Conservation (phyloP, 2,329 filamentous ascomycete species). For the Herpotrichia juniperi region DNA sequence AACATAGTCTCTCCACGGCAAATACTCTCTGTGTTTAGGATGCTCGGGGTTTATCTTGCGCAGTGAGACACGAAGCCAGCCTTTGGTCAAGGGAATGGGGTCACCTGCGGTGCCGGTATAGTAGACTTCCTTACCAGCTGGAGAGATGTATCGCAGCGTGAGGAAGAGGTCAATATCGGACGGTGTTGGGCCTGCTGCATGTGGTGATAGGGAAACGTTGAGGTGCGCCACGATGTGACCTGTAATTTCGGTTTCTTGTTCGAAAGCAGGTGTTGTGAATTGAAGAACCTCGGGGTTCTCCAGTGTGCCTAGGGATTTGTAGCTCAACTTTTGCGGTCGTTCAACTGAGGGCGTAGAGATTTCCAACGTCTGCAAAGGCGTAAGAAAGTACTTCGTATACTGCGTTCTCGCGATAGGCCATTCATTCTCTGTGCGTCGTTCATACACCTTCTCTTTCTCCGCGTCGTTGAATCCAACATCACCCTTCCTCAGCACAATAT, state of each 20-base stretch:
- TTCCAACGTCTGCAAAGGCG: conserved; percentile 52
- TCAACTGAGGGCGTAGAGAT: conserved; percentile 33
- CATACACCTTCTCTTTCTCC: conserved; percentile 62
- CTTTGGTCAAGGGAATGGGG: conserved; percentile 66
- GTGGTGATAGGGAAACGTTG: conserved; percentile 61
- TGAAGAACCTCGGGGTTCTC: conserved; percentile 61
- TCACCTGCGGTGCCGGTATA: conserved; percentile 72
- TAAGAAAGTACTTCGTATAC: conserved; percentile 68
- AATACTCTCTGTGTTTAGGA: conserved; percentile 58
- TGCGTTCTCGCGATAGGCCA: conserved; percentile 72
- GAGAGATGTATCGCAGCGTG: conserved; percentile 63
- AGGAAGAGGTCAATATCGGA: conserved; percentile 69
- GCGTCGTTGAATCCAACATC: conserved; percentile 71
- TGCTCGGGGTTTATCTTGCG: conserved; percentile 60
- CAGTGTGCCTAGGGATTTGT: conserved; percentile 64
- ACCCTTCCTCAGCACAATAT: conserved; percentile 67
- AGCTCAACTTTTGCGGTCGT: conserved; percentile 55
- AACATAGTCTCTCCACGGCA: conserved; percentile 65
- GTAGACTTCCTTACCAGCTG: conserved; percentile 62
- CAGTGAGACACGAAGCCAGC: conserved; percentile 66
- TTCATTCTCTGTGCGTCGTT: conserved; percentile 62
- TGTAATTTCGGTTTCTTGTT: conserved; percentile 71
- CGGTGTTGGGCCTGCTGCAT: conserved; percentile 48
- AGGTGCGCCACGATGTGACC: conserved; percentile 70
- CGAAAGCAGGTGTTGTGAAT: conserved; percentile 65